A percentile compares a stretch with the other conserved stretches of the same genome.
Conservation (phyloP, 176 grass and related monocot species). For the Chloris gayana region DNA sequence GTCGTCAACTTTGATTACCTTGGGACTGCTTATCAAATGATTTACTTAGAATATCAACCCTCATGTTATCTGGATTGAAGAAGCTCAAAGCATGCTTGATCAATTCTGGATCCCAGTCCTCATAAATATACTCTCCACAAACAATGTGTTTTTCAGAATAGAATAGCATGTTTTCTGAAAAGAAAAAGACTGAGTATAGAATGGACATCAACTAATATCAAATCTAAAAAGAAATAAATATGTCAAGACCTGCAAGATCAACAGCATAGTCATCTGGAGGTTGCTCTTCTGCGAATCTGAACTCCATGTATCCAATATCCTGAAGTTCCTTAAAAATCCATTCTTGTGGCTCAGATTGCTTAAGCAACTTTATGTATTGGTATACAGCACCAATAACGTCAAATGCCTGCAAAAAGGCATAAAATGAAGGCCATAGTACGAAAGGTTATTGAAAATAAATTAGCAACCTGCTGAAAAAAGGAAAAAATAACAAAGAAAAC, state of each 20-base stretch:
- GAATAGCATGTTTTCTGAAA: conserved; percentile 82
- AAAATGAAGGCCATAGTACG: conserved; percentile 16
- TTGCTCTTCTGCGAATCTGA: conserved; percentile 98
- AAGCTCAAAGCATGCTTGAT: conserved; percentile 71
- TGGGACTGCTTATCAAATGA: conserved; percentile 86
- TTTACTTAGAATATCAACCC: conserved; percentile 77
- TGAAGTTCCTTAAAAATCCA: conserved; percentile 99
- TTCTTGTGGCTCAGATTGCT: conserved; percentile 81
- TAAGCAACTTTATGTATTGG: conserved; percentile 85
- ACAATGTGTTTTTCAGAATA: conserved; percentile 83
- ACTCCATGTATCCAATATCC: conserved; percentile 91
- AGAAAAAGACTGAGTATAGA: conserved; percentile 29
- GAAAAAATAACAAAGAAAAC: neutral
- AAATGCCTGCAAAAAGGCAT: conserved; percentile 61
- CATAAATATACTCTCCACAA: conserved; percentile 85
- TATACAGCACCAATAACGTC: conserved; percentile 73
- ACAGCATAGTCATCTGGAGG: conserved; percentile 92
- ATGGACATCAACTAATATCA: neutral
- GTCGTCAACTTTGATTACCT: conserved; percentile 55
- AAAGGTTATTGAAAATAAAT: neutral
- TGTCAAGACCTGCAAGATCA: conserved; percentile 77
- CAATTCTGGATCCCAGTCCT: conserved; percentile 83
- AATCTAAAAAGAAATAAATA: conserved; percentile 33
- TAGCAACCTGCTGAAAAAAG: neutral
- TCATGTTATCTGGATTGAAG: conserved; percentile 95